A percentile compares a stretch with the other conserved stretches of the same genome.
Evolutionary conservation across 1,139 yeast genomes (phyloP).

Genomic region (Candida freyschussii): DNA sequence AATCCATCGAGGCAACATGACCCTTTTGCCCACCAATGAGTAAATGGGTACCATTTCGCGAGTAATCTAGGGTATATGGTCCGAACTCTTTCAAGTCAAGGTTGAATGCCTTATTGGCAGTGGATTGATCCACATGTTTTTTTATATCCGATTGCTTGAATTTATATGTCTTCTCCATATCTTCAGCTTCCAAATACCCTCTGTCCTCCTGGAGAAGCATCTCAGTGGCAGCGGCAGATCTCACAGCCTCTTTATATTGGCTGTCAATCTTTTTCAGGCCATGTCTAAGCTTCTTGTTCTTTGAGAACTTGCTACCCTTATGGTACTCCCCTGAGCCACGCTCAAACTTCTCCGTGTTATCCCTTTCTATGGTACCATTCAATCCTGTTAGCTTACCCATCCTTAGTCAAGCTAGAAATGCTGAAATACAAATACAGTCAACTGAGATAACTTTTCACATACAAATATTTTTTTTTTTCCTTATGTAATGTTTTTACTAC

Average conservation of each 20-base stretch:
- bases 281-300: constrained; percentile 60
- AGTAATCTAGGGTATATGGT: constrained; percentile 77
- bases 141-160: constrained; percentile 77
- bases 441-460: constrained; percentile 1
- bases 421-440: not conserved
- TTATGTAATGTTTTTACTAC: constrained; percentile 1
- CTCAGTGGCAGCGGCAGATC: constrained; percentile 83
- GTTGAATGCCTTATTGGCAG: constrained; percentile 72
- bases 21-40: constrained; percentile 88
- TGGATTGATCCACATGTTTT: constrained; percentile 71
- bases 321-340: constrained; percentile 20
- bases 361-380: constrained; percentile 23
- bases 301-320: constrained; percentile 25
- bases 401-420: not conserved
- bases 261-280: constrained; percentile 64
- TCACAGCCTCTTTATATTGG: constrained; percentile 72
- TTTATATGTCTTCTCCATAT: constrained; percentile 86
- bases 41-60: constrained; percentile 82
- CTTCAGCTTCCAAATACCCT: constrained; percentile 89
- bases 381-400: constrained; percentile 21
- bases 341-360: constrained; percentile 27
- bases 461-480: constrained; percentile 7
- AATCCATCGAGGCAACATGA: constrained; percentile 92
- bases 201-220: constrained; percentile 75
- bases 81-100: constrained; percentile 75